Conservation (phyloP, 768 basidiomycete species). For the Crepidotus variabilis region DNA sequence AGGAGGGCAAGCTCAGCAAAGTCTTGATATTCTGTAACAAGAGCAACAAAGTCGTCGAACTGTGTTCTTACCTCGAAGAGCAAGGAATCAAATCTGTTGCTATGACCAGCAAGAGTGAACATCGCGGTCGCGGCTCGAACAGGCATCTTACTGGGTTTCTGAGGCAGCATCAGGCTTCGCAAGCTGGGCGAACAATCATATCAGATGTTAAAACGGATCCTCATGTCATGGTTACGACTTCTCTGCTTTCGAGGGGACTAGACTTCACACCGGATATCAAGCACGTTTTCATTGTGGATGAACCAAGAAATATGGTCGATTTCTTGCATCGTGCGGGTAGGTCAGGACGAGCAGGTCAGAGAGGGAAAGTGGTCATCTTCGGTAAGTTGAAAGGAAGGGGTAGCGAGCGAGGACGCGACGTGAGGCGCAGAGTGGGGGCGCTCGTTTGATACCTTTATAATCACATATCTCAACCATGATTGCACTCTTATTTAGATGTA, state of each 20-base stretch:
- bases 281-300: conserved; percentile 85
- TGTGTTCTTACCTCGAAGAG: conserved; percentile 54
- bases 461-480: neutral
- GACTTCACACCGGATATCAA: conserved; percentile 78
- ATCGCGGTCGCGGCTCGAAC: conserved; percentile 65
- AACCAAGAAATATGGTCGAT: conserved; percentile 87
- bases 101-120: conserved; percentile 59
- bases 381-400: conserved; percentile 68
- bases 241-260: conserved; percentile 84
- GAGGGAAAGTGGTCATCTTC: conserved; percentile 73
- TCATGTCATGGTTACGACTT: conserved; percentile 83
- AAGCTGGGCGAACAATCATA: neutral
- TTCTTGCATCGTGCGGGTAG: conserved; percentile 91
- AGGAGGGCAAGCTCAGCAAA: conserved; percentile 46
- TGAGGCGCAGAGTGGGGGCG: conserved; percentile 45
- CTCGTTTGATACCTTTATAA: neutral
- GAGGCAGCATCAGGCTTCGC: conserved; percentile 18
- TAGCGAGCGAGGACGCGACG: conserved; percentile 45
- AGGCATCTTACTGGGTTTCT: conserved; percentile 77
- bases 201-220: conserved; percentile 36
- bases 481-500: neutral
- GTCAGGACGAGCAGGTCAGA: conserved; percentile 68
- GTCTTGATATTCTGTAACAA: conserved; percentile 85
- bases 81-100: conserved; percentile 61
- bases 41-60: conserved; percentile 58